phyloP scores from a whole-genome alignment of 495 filamentous ascomycete species.

The Xylaria castorea region DNA sequence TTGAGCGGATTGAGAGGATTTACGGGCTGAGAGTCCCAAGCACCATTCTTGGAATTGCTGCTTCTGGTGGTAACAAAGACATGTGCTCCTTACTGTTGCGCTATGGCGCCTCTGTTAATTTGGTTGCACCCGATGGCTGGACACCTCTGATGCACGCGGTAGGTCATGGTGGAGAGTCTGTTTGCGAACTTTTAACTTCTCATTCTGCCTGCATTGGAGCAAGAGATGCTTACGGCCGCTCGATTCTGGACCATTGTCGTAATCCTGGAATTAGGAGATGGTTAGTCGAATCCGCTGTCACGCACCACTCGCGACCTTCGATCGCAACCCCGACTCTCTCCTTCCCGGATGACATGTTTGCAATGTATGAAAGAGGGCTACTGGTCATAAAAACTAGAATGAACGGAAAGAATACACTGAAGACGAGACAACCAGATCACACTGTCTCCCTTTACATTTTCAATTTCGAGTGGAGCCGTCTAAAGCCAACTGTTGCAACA shows the following conservation, averaged over 20 bases:
- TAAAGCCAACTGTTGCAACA: background rate
- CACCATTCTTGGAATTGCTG: background rate
- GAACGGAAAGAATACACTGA: background rate
- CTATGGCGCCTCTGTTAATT: background rate
- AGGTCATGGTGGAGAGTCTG: background rate
- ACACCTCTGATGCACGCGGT: background rate
- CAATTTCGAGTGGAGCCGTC: background rate
- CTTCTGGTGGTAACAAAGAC: background rate
- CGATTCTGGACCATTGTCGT: background rate
- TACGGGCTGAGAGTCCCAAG: background rate
- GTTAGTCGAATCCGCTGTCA: background rate
- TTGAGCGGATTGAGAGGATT: background rate
- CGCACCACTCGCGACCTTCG: background rate
- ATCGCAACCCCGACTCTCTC: background rate
- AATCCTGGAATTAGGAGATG: background rate
- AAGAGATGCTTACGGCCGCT: background rate
- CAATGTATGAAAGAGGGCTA: background rate
- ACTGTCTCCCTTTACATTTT: background rate
- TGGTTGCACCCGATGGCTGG: background rate
- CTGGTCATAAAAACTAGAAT: background rate
- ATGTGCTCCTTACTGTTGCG: background rate
- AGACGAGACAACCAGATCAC: background rate
- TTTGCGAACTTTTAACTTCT: background rate
- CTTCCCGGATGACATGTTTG: background rate
- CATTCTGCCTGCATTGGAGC: background rate